Conservation (phyloP, 2,329 filamentous ascomycete species). For the Corniculantispora saksenae region DNA sequence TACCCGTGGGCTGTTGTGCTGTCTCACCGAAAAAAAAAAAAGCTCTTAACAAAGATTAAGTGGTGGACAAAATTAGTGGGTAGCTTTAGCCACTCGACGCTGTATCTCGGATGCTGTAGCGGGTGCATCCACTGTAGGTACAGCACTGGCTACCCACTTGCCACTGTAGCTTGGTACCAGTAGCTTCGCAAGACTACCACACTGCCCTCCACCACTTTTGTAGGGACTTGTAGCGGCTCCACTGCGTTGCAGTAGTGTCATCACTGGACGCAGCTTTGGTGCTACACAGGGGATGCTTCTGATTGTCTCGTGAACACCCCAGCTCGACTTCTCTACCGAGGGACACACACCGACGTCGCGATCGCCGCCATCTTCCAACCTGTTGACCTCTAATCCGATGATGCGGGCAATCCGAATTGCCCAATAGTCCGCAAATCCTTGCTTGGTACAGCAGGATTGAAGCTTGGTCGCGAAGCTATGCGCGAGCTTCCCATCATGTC, state of each 20-base stretch:
- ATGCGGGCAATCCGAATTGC: not conserved
- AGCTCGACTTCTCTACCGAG: not conserved
- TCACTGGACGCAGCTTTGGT: not conserved
- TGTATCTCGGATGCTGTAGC: no score
- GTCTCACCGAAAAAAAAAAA: no score
- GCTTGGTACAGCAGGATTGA: conserved; percentile 6
- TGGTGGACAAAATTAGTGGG: no score
- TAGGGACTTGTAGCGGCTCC: not conserved
- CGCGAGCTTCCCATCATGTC: conserved; percentile 15
- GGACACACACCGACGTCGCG: not conserved
- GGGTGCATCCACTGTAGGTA: no score
- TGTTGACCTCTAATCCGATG: not conserved
- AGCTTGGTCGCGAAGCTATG: conserved; percentile 14
- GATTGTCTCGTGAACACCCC: conserved; percentile 6
- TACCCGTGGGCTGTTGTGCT: not conserved
- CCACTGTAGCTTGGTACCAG: no score
- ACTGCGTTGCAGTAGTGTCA: conserved; percentile 2
- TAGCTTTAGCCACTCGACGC: no score
- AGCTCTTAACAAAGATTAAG: not conserved
- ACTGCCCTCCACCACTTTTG: no score
- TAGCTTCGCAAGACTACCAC: no score
- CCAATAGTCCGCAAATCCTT: not conserved
- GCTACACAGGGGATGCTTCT: not conserved
- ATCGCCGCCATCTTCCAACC: not conserved
- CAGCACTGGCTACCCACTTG: no score